Evolutionary conservation across 2,329 filamentous ascomycete genomes (phyloP), one percentile per base, ranked within the genome.

Genomic region (Trichoderma simmonsii): DNA sequence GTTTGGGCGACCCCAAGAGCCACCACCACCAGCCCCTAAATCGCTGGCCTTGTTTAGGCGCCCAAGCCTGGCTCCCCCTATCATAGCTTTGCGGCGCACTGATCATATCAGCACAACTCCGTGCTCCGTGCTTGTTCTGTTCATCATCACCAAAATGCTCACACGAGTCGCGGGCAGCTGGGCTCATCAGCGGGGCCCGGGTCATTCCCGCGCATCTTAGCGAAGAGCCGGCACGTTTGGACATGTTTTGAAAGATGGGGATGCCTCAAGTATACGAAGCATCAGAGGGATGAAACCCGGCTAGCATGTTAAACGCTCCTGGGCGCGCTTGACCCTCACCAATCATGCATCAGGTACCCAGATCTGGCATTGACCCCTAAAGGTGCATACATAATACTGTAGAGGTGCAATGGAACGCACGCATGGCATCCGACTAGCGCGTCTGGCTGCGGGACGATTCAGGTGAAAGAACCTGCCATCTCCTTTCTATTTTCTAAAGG

Each of bases 211-310:
- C 57, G 39, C 21, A 36, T 30, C 39, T 57, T 62, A 62, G 67
- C 56, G 34, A 21, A 32, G n/a, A 57, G 36, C 28, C 36, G 65
- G 67, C 36, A 70, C 21, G 56, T 62, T 59, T 70, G 67, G 39
- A 70, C 28, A 70, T 70, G 67, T 70, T 70, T 70, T 67, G 64
- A 54, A 36, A 59, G 64, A 67, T 43, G 64, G 64, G 51, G 64
- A 36, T 59, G 51, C 64, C 43, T 70, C 67, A 70, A 18, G 14
- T 70, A 62, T 61, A 70, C 56, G 66, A 69, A 48, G 66, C 36
- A 32, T 28, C 57, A 36, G 67, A 51, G 48, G 60, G 57, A 70
- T 70, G 67, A 70, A 70, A 70, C 67, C 28, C 67, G 28, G 57
- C 67, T 70, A 70, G 21, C n/a, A 36, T 61, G 57, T 21, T 62